Evolutionary conservation across 257 asterid species (phyloP).

Genomic region (Knoxia roxburghii): DNA sequence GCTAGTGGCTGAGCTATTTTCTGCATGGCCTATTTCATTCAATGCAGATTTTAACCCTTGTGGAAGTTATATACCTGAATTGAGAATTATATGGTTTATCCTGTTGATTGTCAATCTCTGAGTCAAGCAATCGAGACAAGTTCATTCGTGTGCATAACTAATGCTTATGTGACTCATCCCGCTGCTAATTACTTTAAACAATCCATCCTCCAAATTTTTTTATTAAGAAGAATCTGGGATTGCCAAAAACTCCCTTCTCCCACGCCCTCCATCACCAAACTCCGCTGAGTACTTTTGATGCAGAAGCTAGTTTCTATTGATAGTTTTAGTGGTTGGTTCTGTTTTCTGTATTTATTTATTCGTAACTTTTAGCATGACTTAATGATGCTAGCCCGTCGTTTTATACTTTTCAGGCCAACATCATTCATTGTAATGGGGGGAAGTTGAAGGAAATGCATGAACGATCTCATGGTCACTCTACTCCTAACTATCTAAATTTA

Average conservation of each 20-base stretch:
- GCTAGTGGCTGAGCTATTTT: neutral
- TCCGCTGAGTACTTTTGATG: neutral
- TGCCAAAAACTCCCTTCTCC: too few species aligned
- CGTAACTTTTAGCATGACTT: too few species aligned
- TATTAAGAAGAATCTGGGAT: neutral
- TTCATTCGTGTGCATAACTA: neutral
- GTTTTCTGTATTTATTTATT: neutral
- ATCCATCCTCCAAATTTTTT: neutral
- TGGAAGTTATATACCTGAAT: neutral
- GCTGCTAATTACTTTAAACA: neutral
- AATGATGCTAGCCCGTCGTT: neutral
- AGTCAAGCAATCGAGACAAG: slow-evolving; percentile 1
- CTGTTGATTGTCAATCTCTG: neutral
- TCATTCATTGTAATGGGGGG: slow-evolving; percentile 63
- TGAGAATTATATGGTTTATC: neutral
- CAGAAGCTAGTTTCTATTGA: neutral
- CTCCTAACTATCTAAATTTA: slow-evolving; percentile 23
- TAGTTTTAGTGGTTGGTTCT: neutral
- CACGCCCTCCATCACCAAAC: too few species aligned
- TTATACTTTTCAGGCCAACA: slow-evolving; percentile 55
- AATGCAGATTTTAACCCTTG: neutral
- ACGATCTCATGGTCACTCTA: slow-evolving; percentile 30
- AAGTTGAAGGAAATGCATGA: slow-evolving; percentile 50
- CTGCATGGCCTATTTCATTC: neutral
- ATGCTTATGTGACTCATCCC: neutral